Evolutionary conservation across 768 basidiomycete species (phyloP), one percentile per base, ranked within the genome.

Genomic region (Astraeus odoratus): DNA sequence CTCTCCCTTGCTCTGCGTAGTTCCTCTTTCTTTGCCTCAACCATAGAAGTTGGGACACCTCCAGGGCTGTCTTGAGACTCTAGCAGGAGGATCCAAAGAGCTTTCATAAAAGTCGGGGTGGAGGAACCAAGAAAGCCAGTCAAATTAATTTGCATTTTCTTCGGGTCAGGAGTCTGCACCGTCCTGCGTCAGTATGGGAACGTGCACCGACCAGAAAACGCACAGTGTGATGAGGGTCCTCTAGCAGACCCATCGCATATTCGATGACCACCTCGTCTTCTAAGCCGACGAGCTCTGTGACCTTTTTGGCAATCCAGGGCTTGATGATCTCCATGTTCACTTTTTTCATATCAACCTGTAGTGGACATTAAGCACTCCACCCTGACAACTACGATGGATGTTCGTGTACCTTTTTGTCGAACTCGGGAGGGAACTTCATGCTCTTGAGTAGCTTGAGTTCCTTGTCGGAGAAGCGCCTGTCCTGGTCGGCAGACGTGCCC

Each of bases 261-360:
- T 97, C 95, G 23, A 97, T 82, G 33, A 98, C 84, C 34, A 99
- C 83, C 61, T 99, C 96, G 64, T 99, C 96, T 57, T 99, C 96
- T 29, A 98, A 81, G 2, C 94, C 91, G 34, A 93, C 80, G 18
- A 96, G 75, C 47, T 93, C 88, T 3, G 86, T 77, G 46, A 96
- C 84, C 65, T 89, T 87, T 73, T 91, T 92, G 12, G 89, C 86
- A 49, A 97, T 83, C 96, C 96, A 99, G 3, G 92, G 90, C 48
- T 88, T 75, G 59, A 99, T 87, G 54, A 98, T 92, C 15, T 77
- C 72, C 49, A 97, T 56, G 63, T 97, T 96, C 49, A 98, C 92
- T 74, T 97, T 94, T 27, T 89, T 80, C 78, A 94, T 86, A 62
- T 97, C 94, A 36, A 96, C 92, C 88, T 88, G 34, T 22, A 2